phyloP scores from a whole-genome alignment of 306 rosid species.

The Vigna hirtella region DNA sequence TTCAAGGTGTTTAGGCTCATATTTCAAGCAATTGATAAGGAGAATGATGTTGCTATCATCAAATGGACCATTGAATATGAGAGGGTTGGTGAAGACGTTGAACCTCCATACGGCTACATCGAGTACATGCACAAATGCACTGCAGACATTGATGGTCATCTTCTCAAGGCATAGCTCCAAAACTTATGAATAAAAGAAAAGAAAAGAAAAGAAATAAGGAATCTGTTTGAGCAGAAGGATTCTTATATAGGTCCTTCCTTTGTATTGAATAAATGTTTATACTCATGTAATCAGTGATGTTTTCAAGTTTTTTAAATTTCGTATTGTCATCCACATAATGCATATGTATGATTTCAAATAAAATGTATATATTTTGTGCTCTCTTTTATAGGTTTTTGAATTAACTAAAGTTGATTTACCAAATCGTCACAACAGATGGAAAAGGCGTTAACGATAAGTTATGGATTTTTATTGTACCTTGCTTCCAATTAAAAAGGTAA shows the following conservation, averaged over 20 bases:
- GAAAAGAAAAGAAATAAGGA: neutral
- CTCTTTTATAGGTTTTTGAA: neutral
- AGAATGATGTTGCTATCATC: neutral
- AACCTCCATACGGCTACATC: constrained; percentile 41
- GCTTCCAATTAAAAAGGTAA: no score
- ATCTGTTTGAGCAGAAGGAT: neutral
- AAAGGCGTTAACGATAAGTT: no score
- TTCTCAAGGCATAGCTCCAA: constrained; percentile 33
- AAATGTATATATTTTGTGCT: neutral
- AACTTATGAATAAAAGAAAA: no score
- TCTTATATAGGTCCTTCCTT: neutral
- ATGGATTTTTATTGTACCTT: no score
- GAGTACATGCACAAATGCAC: neutral
- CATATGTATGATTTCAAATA: neutral
- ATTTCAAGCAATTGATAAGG: neutral
- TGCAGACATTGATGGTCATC: constrained; percentile 46
- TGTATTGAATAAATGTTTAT: neutral
- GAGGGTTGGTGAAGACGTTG: constrained; percentile 28
- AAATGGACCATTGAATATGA: constrained; percentile 48
- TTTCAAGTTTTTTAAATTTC: no score
- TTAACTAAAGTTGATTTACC: neutral
- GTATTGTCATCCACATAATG: neutral
- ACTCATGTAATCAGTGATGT: neutral
- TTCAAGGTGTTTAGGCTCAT: constrained; percentile 8
- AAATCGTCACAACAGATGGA: neutral